These are phyloP conservation scores for Xylaria flabelliformis DNA, from an alignment of 495 filamentous ascomycete genomes.

Conservation along the genomic window DNA sequence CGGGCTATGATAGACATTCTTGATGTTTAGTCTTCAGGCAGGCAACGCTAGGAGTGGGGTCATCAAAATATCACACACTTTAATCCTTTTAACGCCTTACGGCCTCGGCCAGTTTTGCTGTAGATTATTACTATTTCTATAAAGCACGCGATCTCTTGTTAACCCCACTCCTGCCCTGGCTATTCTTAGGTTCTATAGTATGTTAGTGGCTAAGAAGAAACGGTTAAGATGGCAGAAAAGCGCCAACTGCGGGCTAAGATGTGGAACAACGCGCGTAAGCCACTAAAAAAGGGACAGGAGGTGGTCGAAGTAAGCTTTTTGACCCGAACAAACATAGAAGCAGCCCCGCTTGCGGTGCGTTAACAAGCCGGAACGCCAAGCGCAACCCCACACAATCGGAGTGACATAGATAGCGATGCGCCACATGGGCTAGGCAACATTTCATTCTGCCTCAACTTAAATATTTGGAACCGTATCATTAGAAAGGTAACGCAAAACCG, in stretches of 20 bases:
- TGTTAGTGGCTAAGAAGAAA: too few relatives aligned
- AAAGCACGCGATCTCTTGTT: too few relatives aligned
- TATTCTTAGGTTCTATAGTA: neutral
- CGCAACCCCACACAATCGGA: neutral
- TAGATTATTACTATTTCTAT: too few relatives aligned
- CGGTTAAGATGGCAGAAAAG: neutral
- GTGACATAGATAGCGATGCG: neutral
- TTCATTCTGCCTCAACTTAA: neutral
- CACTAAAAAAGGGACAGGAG: neutral
- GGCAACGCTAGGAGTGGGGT: too few relatives aligned
- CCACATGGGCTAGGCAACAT: neutral
- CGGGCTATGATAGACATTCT: too few relatives aligned
- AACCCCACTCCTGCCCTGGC: neutral
- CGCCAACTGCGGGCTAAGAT: neutral
- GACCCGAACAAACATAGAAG: neutral
- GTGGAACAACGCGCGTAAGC: too few relatives aligned
- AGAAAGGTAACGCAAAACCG: neutral
- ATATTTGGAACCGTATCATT: neutral
- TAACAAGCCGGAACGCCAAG: neutral
- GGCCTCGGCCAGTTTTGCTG: too few relatives aligned
- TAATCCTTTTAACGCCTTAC: too few relatives aligned
- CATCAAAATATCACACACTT: too few relatives aligned
- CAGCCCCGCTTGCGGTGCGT: neutral
- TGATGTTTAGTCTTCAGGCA: too few relatives aligned
- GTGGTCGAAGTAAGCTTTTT: neutral